These are phyloP conservation scores for Amoebophrya sp. DNA, from an alignment of 169 alveolate species.

Conservation along the genomic window DNA sequence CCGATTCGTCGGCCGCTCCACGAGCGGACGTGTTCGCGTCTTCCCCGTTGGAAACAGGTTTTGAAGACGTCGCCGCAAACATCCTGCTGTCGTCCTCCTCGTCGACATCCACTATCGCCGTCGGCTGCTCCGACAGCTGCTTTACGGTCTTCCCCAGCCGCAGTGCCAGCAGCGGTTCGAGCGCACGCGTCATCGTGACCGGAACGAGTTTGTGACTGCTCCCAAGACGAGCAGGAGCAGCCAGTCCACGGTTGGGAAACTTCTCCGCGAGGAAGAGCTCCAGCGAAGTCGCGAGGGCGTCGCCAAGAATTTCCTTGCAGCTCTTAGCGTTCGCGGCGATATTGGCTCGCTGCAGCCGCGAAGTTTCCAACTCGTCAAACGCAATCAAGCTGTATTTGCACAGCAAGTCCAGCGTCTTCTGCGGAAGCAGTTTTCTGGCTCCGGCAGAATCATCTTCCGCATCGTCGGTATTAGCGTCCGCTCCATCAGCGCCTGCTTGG, in stretches of 20 bases:
- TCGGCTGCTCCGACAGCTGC: neutral
- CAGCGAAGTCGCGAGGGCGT: neutral
- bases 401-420: neutral
- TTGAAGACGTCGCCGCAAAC: too few relatives aligned
- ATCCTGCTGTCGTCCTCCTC: neutral
- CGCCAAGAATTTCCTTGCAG: neutral
- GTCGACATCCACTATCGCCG: neutral
- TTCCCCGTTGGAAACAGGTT: too few relatives aligned
- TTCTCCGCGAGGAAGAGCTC: neutral
- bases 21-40: too few relatives aligned
- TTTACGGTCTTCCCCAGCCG: neutral
- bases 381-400: neutral
- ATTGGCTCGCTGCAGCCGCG: neutral
- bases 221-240: too few relatives aligned
- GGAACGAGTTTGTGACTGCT: neutral
- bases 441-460: neutral
- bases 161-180: neutral
- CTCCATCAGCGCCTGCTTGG: too few relatives aligned
- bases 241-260: neutral
- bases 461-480: too few relatives aligned
- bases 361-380: neutral
- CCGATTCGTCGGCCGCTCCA: too few relatives aligned
- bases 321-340: too few relatives aligned
- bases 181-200: neutral
- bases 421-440: neutral